Evolutionary conservation across 164 flowering plant species (phyloP), one percentile per base, ranked within the genome.

Genomic region (Magnolia changhungtana): DNA sequence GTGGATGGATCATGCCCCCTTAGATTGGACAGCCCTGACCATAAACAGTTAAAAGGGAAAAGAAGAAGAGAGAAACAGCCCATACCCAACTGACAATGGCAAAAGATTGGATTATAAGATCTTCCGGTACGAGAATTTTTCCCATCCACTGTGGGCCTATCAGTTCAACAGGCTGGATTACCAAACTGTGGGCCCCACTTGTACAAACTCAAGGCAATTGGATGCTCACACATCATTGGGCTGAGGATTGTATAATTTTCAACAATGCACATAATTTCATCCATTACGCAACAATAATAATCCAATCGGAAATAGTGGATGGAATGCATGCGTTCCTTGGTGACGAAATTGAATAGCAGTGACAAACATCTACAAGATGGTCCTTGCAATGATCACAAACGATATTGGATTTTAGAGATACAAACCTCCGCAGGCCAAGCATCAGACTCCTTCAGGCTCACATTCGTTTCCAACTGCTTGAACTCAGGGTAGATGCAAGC

Each of bases 351-450:
- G 18, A 55, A 55, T 10, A 55, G 61, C 61, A 3, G 16, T 55
- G 13, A 16, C 61, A 55, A 55, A 16, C 9, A 55, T 55, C 18
- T 55, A 55, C 8, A 55, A 10, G 18, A 55, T 55, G 61, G 3
- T 55, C 61, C 13, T 55, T 55, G 61, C 18, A 16, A 55, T 55
- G 18, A 55, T 10, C 61, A 55, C 18, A 55, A 55, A 3, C 18
- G 0, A 16, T 55, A 16, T 55, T 16, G 18, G 3, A 10, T 55
- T 55, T 55, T 16, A 55, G 27, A 4, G 45, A 37, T 37, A 76
- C 78, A 68, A 81, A 96, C 99, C 98, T 96, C 99, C 1, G 99
- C 99, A 84, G 99, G 99, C 99, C 98, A 96, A 5, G 99, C 99
- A 83, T 96, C 98, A 74, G 99, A 84, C 81, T 96, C 99, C 88